phyloP scores from a whole-genome alignment of 495 filamentous ascomycete genomes.

The Hypoxylon crocopeplum region DNA sequence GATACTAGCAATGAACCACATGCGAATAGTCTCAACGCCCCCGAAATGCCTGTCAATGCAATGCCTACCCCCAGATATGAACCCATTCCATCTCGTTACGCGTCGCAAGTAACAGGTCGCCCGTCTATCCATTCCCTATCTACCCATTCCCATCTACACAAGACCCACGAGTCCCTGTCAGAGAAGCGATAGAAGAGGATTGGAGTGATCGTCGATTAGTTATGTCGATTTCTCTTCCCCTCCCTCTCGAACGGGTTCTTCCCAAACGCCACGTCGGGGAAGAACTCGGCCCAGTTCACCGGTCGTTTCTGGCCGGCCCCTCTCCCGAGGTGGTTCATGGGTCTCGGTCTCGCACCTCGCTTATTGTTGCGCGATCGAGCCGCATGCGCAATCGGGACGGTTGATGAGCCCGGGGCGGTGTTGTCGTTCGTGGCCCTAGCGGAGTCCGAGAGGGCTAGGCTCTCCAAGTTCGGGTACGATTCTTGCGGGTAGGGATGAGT shows the following conservation, averaged over 20 bases:
- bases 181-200: neutral
- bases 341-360: constrained; percentile 45
- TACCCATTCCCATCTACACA: too few relatives aligned
- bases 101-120: constrained; percentile 12
- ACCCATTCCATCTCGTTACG: constrained; percentile 13
- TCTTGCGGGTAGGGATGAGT: constrained; percentile 72
- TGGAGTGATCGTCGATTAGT: constrained; percentile 47
- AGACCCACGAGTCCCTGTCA: neutral
- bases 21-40: constrained; percentile 30
- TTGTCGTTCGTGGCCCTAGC: constrained; percentile 35
- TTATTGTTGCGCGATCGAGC: constrained; percentile 40
- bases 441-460: constrained; percentile 57
- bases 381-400: constrained; percentile 41
- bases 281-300: constrained; percentile 78
- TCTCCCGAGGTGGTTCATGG: constrained; percentile 56
- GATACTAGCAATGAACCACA: constrained; percentile 23
- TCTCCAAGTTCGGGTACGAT: constrained; percentile 65
- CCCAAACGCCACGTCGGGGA: constrained; percentile 76
- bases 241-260: constrained; percentile 70
- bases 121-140: neutral
- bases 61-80: constrained; percentile 25
- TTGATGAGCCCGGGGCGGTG: constrained; percentile 40
- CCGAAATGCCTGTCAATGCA: constrained; percentile 33
- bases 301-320: constrained; percentile 81
- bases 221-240: constrained; percentile 75